Percentiles rank a stretch among this genome's conserved stretches.
Evolutionary conservation across 2,329 filamentous ascomycete species (phyloP).

Genomic region (Alternaria tenuissima): DNA sequence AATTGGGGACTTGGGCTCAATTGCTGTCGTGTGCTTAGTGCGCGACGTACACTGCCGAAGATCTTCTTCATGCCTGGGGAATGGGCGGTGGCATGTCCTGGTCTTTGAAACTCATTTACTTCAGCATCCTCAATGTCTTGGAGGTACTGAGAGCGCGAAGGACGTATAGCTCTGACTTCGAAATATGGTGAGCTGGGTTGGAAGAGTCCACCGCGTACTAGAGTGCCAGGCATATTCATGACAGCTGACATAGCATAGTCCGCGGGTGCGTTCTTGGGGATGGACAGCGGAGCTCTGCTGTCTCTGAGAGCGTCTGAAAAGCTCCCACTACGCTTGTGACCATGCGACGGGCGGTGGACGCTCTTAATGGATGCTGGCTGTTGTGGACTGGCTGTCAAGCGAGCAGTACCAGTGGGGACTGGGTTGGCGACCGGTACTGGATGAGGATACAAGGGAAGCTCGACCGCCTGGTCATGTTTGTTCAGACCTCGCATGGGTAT

Average conservation of each 20-base stretch:
- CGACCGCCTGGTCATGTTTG: slow-evolving; percentile 48
- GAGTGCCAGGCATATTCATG: slow-evolving; percentile 77
- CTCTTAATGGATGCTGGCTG: slow-evolving; percentile 37
- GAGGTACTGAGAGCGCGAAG: slow-evolving; percentile 44
- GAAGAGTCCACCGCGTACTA: slow-evolving; percentile 86
- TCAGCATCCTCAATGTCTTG: slow-evolving; percentile 40
- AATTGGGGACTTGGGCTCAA: slow-evolving; percentile 35
- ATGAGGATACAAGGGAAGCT: slow-evolving; percentile 51
- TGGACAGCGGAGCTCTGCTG: slow-evolving; percentile 62
- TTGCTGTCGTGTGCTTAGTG: slow-evolving; percentile 69
- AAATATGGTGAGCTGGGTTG: slow-evolving; percentile 85
- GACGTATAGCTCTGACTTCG: slow-evolving; percentile 56
- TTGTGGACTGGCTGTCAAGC: slow-evolving; percentile 43
- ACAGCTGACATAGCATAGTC: slow-evolving; percentile 62
- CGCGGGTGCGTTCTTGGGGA: slow-evolving; percentile 54
- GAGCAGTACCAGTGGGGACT: slow-evolving; percentile 38
- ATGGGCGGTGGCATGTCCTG: slow-evolving; percentile 26
- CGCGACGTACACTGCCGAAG: slow-evolving; percentile 84
- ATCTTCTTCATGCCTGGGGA: slow-evolving; percentile 82
- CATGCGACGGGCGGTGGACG: slow-evolving; percentile 43
- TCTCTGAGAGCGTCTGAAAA: slow-evolving; percentile 85
- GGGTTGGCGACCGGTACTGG: slow-evolving; percentile 46
- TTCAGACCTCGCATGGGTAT: slow-evolving; percentile 58
- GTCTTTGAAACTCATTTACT: slow-evolving; percentile 31
- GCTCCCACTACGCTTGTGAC: slow-evolving; percentile 86